phyloP scores from a whole-genome alignment of 164 flowering plant genomes.

The Sextonia rubra region DNA sequence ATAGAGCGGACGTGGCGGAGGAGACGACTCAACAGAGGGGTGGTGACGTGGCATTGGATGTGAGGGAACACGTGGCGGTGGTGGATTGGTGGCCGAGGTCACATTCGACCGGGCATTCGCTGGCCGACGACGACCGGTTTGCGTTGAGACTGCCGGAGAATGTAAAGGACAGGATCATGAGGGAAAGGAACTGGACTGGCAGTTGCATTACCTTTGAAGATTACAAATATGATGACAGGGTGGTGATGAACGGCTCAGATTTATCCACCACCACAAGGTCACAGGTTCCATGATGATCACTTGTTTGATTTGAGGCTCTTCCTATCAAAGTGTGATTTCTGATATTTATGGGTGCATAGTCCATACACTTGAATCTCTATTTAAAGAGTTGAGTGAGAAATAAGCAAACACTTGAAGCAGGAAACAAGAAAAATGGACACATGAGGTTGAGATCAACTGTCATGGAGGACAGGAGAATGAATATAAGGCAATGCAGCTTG shows the following conservation, averaged over 20 bases:
- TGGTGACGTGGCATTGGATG: not conserved
- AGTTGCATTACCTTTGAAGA: slow-evolving; percentile 54
- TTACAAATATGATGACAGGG: slow-evolving; percentile 5
- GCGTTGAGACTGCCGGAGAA: slow-evolving; percentile 4
- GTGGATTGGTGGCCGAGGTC: slow-evolving; percentile 42
- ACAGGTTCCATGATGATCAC: not conserved
- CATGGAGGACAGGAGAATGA: no score
- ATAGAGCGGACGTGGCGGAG: not conserved
- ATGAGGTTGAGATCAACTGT: no score
- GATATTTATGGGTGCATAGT: no score
- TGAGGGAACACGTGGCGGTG: not conserved
- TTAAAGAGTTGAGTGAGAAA: no score
- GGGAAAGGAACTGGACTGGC: slow-evolving; percentile 32
- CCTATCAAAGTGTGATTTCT: not conserved
- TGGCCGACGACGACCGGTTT: not conserved
- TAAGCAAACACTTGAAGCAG: no score
- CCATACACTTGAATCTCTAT: no score
- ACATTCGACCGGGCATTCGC: slow-evolving; percentile 60
- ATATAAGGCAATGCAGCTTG: no score
- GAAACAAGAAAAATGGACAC: no score
- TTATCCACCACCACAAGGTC: not conserved
- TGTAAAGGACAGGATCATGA: slow-evolving; percentile 18
- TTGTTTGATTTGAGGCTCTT: not conserved
- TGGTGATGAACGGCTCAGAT: slow-evolving; percentile 2
- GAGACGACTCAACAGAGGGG: slow-evolving; percentile 2